A percentile compares a stretch with the other conserved stretches of the same genome.
Evolutionary conservation across 768 basidiomycete genomes (phyloP).

Genomic region (Mycena indigotica): DNA sequence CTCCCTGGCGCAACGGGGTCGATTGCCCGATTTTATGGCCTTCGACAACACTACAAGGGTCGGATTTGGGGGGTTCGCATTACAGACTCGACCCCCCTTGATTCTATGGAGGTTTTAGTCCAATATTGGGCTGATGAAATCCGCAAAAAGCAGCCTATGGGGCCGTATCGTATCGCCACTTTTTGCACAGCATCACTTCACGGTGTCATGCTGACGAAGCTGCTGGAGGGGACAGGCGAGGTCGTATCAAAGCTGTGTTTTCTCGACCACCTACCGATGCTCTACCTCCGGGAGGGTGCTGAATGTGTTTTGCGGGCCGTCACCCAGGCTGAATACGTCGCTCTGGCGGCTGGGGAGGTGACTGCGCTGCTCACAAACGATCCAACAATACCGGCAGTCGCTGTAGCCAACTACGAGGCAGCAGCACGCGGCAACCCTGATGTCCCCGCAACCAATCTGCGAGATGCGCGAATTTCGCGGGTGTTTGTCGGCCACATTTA

Average conservation of each 20-base stretch:
- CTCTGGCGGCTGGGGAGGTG: neutral
- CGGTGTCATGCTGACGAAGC: conserved; percentile 4
- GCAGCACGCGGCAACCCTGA: conserved; percentile 5
- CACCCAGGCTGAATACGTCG: neutral
- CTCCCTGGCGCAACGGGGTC: conserved; percentile 4
- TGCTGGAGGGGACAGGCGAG: conserved; percentile 15
- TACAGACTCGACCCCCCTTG: conserved; percentile 11
- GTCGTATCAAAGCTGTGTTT: conserved; percentile 8
- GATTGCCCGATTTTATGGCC: neutral
- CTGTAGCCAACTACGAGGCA: conserved; percentile 15
- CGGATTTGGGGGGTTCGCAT: conserved; percentile 12
- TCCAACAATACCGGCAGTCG: conserved; percentile 2
- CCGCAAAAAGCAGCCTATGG: conserved; percentile 8
- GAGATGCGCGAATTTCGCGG: conserved; percentile 5
- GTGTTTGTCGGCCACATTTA: conserved; percentile 4
- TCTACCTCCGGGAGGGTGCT: neutral
- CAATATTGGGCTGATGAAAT: conserved; percentile 12
- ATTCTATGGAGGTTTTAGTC: neutral
- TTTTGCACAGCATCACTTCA: conserved; percentile 5
- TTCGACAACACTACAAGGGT: neutral
- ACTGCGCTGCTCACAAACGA: conserved; percentile 1
- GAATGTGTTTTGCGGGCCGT: neutral
- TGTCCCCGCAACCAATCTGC: conserved; percentile 2
- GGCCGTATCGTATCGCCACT: conserved; percentile 14
- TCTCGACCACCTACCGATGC: conserved; percentile 11